Evolutionary conservation across 306 rosid genomes (phyloP), one percentile per base, ranked within the genome.

Genomic region (Rubus idaeus): DNA sequence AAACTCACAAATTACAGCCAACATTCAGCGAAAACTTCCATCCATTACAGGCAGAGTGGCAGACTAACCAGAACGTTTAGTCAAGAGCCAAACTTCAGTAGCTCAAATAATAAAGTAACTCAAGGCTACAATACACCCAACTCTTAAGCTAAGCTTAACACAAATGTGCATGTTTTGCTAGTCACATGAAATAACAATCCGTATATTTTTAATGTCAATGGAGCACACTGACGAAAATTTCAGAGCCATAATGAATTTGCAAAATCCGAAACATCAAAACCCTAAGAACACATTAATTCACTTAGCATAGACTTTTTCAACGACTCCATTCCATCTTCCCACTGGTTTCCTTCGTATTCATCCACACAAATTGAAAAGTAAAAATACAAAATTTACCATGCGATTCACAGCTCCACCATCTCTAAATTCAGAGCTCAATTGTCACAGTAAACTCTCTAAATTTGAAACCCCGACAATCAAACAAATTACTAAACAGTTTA

Each of bases 381-480:
- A 68, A 53, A 66, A 14, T 49, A 13, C 66, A 51, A 42, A 55
- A 42, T 3, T 42, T 45, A 68, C 53, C n/a, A 21, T 65, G 12
- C 7, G 65, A 72, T 55, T 72, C 76, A 20, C 35, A 30, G 35
- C 35, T 30, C 35, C 35, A 30, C 7, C 9, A 41, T 16, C 76
- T 37, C 69, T 62, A 26, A 26, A 35, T 45, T 35, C 75, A 37
- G 35, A 57, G 75, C 51, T 77, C 11, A 69, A 57, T 30, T 77
- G 8, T 17, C 68, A 45, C 68, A 47, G 23, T n/a, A 44, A 4
- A 47, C 10, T 69, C 16, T 26, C 30, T 20, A 40, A 75, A 75
- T 5, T 30, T 21, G 2, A 44, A 53, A 21, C 68, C 10, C 37
- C 2, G 7, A 56, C 23, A 68, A 56, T 42, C 4, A 10, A 4